phyloP scores from a whole-genome alignment of 2,329 filamentous ascomycete species.

The Diaporthe citri region DNA sequence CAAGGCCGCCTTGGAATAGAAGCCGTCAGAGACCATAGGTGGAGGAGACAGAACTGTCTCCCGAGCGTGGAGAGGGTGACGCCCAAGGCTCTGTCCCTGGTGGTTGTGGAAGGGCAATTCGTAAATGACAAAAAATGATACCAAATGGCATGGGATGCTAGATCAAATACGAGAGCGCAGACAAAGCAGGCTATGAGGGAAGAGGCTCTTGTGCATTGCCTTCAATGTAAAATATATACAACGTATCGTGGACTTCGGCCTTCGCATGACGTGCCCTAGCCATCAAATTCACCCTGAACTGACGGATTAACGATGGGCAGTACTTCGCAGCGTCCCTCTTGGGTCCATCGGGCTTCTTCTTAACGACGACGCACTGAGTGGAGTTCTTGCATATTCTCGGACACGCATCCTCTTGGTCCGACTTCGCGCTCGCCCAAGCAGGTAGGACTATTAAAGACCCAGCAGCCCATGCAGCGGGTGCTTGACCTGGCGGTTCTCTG shows the following conservation, averaged over 20 bases:
- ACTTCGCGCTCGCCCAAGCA: not conserved
- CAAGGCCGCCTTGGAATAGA: constrained; percentile 7
- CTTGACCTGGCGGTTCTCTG: accelerated
- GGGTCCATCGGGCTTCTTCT: not conserved
- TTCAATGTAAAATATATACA: not conserved
- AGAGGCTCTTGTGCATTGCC: not conserved
- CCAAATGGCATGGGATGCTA: constrained; percentile 23
- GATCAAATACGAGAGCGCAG: not conserved
- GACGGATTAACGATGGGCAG: too few relatives aligned
- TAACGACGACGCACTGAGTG: not conserved
- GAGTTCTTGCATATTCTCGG: not conserved
- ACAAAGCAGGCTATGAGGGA: not conserved
- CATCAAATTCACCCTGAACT: not conserved
- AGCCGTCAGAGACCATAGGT: not conserved
- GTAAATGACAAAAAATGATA: constrained; percentile 33
- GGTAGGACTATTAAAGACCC: not conserved
- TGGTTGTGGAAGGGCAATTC: not conserved
- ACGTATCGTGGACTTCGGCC: not conserved
- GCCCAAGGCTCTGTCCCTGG: too few relatives aligned
- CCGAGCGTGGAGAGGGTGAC: not conserved
- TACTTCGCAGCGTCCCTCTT: not conserved
- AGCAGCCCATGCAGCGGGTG: too few relatives aligned
- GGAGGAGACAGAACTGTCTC: not conserved
- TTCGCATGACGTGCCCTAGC: not conserved
- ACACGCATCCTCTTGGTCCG: not conserved